Percentiles rank a stretch among this genome's conserved stretches.
These are phyloP conservation scores for Alloascoidea hylecoeti DNA, from an alignment of 805 yeast genomes.

Conservation along the genomic window DNA sequence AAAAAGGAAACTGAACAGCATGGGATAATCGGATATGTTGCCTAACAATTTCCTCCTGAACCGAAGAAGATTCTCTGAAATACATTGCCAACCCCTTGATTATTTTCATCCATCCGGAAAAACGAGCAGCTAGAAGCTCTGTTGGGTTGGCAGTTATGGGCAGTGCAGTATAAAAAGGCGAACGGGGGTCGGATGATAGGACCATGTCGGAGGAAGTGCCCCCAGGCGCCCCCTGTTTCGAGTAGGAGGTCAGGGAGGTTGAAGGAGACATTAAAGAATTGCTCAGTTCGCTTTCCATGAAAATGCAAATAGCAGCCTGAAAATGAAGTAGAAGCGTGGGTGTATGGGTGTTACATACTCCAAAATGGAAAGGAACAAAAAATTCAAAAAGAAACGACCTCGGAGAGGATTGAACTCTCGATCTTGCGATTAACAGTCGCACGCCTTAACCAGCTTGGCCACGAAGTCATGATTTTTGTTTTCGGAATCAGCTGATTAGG, in stretches of 20 bases:
- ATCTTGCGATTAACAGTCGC: constrained; percentile 31
- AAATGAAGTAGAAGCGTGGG: no score
- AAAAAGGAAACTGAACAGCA: constrained; percentile 46
- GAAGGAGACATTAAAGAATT: no score
- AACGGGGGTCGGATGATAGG: constrained; percentile 1
- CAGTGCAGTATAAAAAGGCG: constrained; percentile 15
- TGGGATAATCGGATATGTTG: constrained; percentile 74
- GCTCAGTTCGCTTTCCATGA: no score
- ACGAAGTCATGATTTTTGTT: no score
- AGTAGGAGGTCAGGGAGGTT: no score
- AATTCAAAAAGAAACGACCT: constrained; percentile 19
- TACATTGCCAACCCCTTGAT: constrained; percentile 64
- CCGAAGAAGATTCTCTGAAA: constrained; percentile 64
- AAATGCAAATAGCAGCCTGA: no score
- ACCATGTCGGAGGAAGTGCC: no score
- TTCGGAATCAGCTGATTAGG: no score
- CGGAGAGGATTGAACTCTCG: constrained; percentile 30
- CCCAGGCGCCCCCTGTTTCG: no score
- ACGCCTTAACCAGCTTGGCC: constrained; percentile 32
- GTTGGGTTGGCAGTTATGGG: constrained; percentile 69
- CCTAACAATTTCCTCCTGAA: constrained; percentile 79
- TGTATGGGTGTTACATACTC: no score
- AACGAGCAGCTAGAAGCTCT: constrained; percentile 71
- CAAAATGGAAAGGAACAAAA: no score
- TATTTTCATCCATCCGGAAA: constrained; percentile 75